phyloP scores from a whole-genome alignment of 257 asterid species.

The Scutellaria barbata region DNA sequence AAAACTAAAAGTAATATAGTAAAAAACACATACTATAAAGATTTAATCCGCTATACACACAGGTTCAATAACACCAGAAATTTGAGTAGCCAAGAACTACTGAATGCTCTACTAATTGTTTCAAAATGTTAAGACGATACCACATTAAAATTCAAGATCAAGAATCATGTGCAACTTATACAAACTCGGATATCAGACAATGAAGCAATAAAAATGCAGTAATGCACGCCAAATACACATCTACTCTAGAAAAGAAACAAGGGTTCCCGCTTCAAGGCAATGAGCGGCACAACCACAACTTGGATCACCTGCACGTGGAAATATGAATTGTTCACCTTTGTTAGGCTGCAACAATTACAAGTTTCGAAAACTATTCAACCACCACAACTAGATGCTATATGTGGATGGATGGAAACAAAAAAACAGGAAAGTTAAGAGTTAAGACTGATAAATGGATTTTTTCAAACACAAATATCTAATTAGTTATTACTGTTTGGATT shows the following conservation, averaged over 20 bases:
- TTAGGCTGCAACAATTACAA: background rate
- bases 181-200: constrained; percentile 31
- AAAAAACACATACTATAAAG: background rate
- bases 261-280: constrained; percentile 41
- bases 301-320: constrained; percentile 48
- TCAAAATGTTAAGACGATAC: constrained; percentile 28
- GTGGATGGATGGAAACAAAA: background rate
- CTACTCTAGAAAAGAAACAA: constrained; percentile 40
- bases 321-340: background rate
- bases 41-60: background rate
- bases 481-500: background rate
- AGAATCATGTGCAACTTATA: constrained; percentile 37
- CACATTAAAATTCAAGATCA: constrained; percentile 35
- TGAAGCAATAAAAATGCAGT: constrained; percentile 33
- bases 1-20: background rate
- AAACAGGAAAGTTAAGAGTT: no score
- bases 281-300: constrained; percentile 28
- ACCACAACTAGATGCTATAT: constrained; percentile 19
- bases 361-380: constrained; percentile 31
- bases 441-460: no score
- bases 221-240: constrained; percentile 33
- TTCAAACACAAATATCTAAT: constrained; percentile 30
- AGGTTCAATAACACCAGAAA: background rate
- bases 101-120: background rate
- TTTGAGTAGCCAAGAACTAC: background rate